phyloP scores from a whole-genome alignment of 1,139 yeast genomes.

The Sugiyamaella sp. region DNA sequence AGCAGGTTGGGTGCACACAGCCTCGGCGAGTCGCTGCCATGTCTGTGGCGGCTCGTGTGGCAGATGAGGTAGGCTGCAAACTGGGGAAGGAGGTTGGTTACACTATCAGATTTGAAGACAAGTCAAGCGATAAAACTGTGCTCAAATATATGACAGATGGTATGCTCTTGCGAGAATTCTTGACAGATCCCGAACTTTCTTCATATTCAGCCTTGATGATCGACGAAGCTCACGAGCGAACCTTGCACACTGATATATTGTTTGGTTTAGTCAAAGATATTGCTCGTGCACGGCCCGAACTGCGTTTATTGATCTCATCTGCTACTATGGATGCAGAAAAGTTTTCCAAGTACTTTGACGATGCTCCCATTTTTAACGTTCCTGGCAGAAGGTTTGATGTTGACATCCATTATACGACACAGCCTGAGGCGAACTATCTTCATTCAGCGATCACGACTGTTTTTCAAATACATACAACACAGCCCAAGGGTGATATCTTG shows the following conservation, averaged over 20 bases:
- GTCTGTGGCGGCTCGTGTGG: slow-evolving; percentile 89
- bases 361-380: slow-evolving; percentile 79
- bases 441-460: slow-evolving; percentile 87
- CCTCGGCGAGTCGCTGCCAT: slow-evolving; percentile 97
- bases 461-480: slow-evolving; percentile 77
- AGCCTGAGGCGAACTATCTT: slow-evolving; percentile 86
- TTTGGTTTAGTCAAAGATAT: slow-evolving; percentile 81
- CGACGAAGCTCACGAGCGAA: slow-evolving; percentile 97
- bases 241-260: slow-evolving; percentile 88
- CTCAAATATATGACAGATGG: slow-evolving; percentile 94
- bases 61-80: slow-evolving; percentile 75
- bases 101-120: slow-evolving; percentile 82
- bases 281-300: slow-evolving; percentile 61
- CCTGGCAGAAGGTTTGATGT: slow-evolving; percentile 94
- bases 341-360: slow-evolving; percentile 75
- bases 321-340: slow-evolving; percentile 93
- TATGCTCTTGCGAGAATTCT: slow-evolving; percentile 82
- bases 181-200: slow-evolving; percentile 70
- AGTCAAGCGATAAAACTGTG: slow-evolving; percentile 60
- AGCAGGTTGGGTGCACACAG: slow-evolving; percentile 85
- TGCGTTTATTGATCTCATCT: slow-evolving; percentile 79
- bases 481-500: slow-evolving; percentile 80
- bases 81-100: slow-evolving; percentile 87
- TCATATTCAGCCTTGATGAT: slow-evolving; percentile 83
- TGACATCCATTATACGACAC: slow-evolving; percentile 79